Evolutionary conservation across 2,329 filamentous ascomycete species (phyloP).

Genomic region (Penicillium corylophilum): DNA sequence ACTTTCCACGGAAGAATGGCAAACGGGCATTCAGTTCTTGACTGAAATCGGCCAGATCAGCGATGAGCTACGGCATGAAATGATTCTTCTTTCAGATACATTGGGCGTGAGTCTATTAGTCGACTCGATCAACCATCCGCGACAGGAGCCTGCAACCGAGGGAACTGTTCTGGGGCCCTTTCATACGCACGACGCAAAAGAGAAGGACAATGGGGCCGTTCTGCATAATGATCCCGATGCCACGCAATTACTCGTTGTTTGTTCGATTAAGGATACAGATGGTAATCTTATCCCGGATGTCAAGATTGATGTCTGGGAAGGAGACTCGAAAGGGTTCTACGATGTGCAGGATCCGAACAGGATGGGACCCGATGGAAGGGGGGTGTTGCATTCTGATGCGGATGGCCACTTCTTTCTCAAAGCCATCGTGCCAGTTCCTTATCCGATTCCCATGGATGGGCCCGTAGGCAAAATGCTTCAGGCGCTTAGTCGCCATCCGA

Average conservation of each 20-base stretch:
- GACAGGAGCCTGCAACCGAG: conserved; percentile 22
- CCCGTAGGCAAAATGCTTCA: background rate
- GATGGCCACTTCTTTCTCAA: background rate
- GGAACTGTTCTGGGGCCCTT: conserved; percentile 31
- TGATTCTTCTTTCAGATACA: conserved; percentile 24
- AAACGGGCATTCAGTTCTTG: conserved; percentile 67
- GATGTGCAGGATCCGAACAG: background rate
- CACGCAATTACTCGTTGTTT: background rate
- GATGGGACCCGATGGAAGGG: background rate
- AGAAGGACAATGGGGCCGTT: conserved; percentile 20
- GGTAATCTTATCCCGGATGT: background rate
- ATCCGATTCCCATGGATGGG: background rate
- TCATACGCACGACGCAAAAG: conserved; percentile 27
- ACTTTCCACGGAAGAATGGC: conserved; percentile 74
- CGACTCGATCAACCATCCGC: conserved; percentile 26
- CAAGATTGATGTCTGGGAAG: background rate
- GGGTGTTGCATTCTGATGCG: background rate
- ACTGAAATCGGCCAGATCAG: conserved; percentile 68
- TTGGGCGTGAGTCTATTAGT: conserved; percentile 29
- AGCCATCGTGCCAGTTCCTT: background rate
- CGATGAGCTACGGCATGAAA: conserved; percentile 47
- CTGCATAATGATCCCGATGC: conserved; percentile 18
- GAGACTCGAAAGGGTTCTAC: background rate
- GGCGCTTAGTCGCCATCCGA: background rate
- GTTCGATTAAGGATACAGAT: background rate